A percentile compares a stretch with the other conserved stretches of the same genome.
Conservation (phyloP, 164 flowering plant genomes). For the Akebia trifoliata region DNA sequence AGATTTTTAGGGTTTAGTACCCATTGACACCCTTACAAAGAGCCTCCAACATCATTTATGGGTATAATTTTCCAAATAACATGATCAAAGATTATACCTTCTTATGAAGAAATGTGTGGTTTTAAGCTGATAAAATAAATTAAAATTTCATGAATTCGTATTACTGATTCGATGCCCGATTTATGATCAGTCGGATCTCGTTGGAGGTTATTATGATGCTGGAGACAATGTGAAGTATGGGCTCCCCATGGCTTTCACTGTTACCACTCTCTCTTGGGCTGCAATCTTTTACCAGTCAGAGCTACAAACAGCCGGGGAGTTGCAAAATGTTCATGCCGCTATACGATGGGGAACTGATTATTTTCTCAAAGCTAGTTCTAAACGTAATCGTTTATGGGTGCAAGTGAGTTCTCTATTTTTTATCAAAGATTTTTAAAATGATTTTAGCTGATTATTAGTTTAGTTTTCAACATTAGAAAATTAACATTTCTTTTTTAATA, state of each 20-base stretch:
- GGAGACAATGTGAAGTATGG: constrained; percentile 95
- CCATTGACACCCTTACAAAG: too few relatives aligned
- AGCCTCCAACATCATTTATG: too few relatives aligned
- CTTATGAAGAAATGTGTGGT: too few relatives aligned
- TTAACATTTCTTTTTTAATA: too few relatives aligned
- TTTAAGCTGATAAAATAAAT: too few relatives aligned
- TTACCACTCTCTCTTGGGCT: constrained; percentile 75
- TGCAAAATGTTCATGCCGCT: constrained; percentile 39
- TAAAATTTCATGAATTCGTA: too few relatives aligned
- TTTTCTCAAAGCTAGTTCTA: constrained; percentile 54
- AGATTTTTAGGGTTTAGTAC: too few relatives aligned
- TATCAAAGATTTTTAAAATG: too few relatives aligned
- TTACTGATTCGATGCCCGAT: too few relatives aligned
- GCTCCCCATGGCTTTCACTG: constrained; percentile 86
- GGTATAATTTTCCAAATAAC: too few relatives aligned
- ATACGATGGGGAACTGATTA: constrained; percentile 90
- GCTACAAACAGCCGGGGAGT: constrained; percentile 54
- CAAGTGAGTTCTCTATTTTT: too few relatives aligned
- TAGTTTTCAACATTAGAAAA: constrained; percentile 81
- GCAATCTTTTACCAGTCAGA: constrained; percentile 43
- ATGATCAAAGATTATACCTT: too few relatives aligned
- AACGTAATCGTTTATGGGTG: constrained; percentile 45
- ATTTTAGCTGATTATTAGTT: constrained; percentile 82
- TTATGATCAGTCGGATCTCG: constrained; percentile 53
- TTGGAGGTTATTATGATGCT: constrained; percentile 92